A percentile compares a stretch with the other conserved stretches of the same genome.
phyloP scores from a whole-genome alignment of 768 basidiomycete species.

The Mycena chlorophos region DNA sequence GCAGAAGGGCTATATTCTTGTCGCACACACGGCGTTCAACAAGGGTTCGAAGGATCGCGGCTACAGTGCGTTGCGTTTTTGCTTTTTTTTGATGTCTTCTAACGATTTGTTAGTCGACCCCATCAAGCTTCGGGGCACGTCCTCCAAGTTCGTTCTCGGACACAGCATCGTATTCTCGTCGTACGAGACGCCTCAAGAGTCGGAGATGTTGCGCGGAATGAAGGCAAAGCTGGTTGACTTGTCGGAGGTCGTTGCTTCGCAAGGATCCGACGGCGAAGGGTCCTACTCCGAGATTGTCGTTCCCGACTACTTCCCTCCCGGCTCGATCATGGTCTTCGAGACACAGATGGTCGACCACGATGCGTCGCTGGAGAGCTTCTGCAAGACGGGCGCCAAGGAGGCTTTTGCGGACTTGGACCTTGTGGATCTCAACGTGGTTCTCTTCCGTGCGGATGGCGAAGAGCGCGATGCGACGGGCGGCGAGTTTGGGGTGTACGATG shows the following conservation, averaged over 20 bases:
- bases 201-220: conserved; percentile 65
- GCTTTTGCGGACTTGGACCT: conserved; percentile 75
- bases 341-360: conserved; percentile 81
- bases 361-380: conserved; percentile 68
- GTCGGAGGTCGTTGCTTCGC: conserved; percentile 53
- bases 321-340: conserved; percentile 90
- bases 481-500: conserved; percentile 76
- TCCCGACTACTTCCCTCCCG: conserved; percentile 92
- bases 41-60: conserved; percentile 82
- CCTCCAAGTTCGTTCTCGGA: conserved; percentile 79
- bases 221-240: conserved; percentile 69
- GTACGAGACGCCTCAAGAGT: conserved; percentile 52
- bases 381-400: conserved; percentile 65
- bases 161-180: conserved; percentile 69
- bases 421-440: conserved; percentile 83
- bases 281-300: conserved; percentile 77
- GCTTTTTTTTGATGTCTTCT: background rate
- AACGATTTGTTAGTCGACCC: conserved; percentile 62
- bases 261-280: conserved; percentile 65
- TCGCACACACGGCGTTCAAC: conserved; percentile 91
- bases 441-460: conserved; percentile 89
- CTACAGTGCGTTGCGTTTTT: conserved; percentile 53
- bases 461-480: conserved; percentile 87
- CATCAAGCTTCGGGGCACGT: conserved; percentile 78
- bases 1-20: conserved; percentile 88